phyloP scores from a whole-genome alignment of 176 grass and related monocot species.

The Calamus simplicifolius region DNA sequence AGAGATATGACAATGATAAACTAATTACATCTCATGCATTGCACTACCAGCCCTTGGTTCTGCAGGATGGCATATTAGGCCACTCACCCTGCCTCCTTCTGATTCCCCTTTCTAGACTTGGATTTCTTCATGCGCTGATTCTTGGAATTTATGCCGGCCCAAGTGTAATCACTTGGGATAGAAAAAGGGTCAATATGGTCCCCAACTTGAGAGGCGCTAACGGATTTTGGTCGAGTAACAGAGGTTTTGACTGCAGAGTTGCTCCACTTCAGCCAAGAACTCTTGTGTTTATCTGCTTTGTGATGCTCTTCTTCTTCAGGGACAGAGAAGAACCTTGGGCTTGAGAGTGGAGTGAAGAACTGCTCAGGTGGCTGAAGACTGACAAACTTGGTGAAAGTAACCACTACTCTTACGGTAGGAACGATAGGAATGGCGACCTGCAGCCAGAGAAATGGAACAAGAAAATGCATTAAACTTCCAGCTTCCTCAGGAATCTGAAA shows the following conservation, averaged over 20 bases:
- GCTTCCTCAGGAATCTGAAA: no score
- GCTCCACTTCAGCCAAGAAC: conserved; percentile 55
- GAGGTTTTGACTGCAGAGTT: conserved; percentile 26
- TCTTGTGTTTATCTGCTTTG: conserved; percentile 43
- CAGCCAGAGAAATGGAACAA: conserved; percentile 8
- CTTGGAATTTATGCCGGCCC: conserved; percentile 62
- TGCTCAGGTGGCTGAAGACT: conserved; percentile 71
- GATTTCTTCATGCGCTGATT: conserved; percentile 48
- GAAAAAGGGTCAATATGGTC: conserved; percentile 74
- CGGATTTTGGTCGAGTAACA: conserved; percentile 48
- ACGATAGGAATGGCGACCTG: conserved; percentile 95
- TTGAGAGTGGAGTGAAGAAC: conserved; percentile 96
- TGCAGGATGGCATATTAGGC: neutral
- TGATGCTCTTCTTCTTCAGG: conserved; percentile 29
- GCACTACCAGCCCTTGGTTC: neutral
- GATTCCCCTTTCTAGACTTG: conserved; percentile 62
- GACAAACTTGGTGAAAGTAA: conserved; percentile 92
- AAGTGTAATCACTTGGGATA: conserved; percentile 72
- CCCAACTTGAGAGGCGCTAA: conserved; percentile 56
- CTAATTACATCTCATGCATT: neutral
- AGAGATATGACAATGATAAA: no score
- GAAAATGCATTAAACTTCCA: neutral
- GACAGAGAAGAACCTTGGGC: conserved; percentile 58
- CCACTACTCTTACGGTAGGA: conserved; percentile 76
- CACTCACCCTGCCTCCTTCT: conserved; percentile 24